These are phyloP conservation scores for Lotus japonicus DNA, from an alignment of 306 rosid genomes.

Conservation along the genomic window DNA sequence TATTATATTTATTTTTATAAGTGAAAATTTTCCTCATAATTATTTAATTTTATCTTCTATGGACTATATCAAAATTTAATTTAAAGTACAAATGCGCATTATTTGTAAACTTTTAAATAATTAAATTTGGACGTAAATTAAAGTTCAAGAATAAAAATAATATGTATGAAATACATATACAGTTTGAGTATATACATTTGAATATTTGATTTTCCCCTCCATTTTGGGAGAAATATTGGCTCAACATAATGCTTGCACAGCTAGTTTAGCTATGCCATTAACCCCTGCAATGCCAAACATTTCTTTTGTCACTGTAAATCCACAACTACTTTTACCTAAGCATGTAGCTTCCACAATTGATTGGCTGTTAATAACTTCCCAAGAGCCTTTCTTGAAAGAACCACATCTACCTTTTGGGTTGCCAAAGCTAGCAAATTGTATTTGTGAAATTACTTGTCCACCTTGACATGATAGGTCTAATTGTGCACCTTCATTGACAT, in stretches of 20 bases:
- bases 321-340: not conserved
- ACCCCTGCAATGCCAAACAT: not conserved
- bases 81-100: too few relatives aligned
- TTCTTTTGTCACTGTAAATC: not conserved
- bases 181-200: too few relatives aligned
- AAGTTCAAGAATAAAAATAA: too few relatives aligned
- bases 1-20: too few relatives aligned
- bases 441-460: not conserved
- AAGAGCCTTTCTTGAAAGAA: not conserved
- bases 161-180: too few relatives aligned
- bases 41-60: too few relatives aligned
- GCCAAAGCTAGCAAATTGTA: not conserved
- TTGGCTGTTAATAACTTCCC: not conserved
- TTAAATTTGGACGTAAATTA: too few relatives aligned
- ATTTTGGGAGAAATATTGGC: not conserved
- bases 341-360: not conserved
- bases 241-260: conserved; percentile 6
- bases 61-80: too few relatives aligned
- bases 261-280: not conserved
- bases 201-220: too few relatives aligned
- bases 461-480: not conserved
- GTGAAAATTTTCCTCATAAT: too few relatives aligned
- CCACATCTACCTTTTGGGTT: not conserved
- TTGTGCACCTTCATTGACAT: not conserved
- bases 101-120: too few relatives aligned